Evolutionary conservation across 2,329 filamentous ascomycete genomes (phyloP).

Genomic region (Fusarium siculi): DNA sequence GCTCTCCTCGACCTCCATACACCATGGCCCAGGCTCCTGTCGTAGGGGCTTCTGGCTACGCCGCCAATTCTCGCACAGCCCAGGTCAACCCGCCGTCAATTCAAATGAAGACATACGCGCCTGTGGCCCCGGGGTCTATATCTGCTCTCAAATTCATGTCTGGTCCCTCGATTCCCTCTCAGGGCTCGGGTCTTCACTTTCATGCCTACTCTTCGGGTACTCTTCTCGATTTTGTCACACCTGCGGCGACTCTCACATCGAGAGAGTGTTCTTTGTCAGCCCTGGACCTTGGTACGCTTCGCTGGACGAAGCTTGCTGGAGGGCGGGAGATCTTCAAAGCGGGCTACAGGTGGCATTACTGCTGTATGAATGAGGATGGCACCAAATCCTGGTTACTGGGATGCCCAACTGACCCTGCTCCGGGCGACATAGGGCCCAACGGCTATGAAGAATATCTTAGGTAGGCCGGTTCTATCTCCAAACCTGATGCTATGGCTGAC

Average conservation of each 20-base stretch:
- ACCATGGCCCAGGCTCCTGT: constrained; percentile 60
- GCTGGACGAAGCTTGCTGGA: constrained; percentile 95
- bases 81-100: constrained; percentile 75
- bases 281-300: constrained; percentile 84
- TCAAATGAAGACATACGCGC: constrained; percentile 77
- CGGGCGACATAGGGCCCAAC: constrained; percentile 73
- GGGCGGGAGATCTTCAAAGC: constrained; percentile 92
- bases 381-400: constrained; percentile 98
- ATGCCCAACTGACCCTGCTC: constrained; percentile 78
- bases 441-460: constrained; percentile 89
- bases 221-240: constrained; percentile 93
- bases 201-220: constrained; percentile 94
- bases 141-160: constrained; percentile 87
- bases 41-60: constrained; percentile 71
- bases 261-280: constrained; percentile 92
- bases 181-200: constrained; percentile 92
- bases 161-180: constrained; percentile 85
- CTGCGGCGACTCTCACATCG: constrained; percentile 84
- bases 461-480: constrained; percentile 36
- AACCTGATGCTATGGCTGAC: constrained; percentile 27
- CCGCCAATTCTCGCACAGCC: constrained; percentile 73
- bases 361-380: constrained; percentile 92
- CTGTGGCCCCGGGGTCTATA: constrained; percentile 87
- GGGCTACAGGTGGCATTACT: constrained; percentile 98
- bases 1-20: constrained; percentile 65